Percentiles rank a stretch among this genome's conserved stretches.
phyloP scores from a whole-genome alignment of 1,284 basidiomycete species.

The Bondarzewia mesenterica region DNA sequence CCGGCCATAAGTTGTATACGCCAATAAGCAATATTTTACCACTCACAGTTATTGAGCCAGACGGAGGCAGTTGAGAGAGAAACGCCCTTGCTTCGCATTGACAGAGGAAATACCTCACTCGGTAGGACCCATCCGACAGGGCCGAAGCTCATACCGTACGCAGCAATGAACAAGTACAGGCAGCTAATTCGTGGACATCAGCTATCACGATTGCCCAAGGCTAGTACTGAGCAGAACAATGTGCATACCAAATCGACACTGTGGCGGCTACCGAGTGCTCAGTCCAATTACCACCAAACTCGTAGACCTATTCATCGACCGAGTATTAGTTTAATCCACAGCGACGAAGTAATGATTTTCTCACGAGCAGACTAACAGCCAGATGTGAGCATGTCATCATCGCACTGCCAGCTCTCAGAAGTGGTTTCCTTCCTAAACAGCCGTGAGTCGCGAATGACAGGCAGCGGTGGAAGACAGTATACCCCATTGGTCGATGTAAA shows the following conservation, averaged over 20 bases:
- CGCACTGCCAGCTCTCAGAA: slow-evolving; percentile 60
- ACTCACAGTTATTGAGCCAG: slow-evolving; percentile 74
- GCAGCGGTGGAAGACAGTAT: slow-evolving; percentile 12
- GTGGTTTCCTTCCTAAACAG: slow-evolving; percentile 47
- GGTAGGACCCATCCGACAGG: slow-evolving; percentile 83
- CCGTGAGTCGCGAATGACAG: background rate
- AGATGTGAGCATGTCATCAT: slow-evolving; percentile 71
- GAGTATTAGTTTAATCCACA: background rate
- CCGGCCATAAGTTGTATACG: background rate
- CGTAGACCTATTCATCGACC: slow-evolving; percentile 31
- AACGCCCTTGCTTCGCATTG: slow-evolving; percentile 79
- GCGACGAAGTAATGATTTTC: slow-evolving; percentile 3
- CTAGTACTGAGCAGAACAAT: slow-evolving; percentile 8
- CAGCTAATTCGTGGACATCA: slow-evolving; percentile 39
- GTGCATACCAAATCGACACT: slow-evolving; percentile 52
- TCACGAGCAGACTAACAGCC: slow-evolving; percentile 58
- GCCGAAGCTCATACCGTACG: slow-evolving; percentile 79
- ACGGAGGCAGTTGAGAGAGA: slow-evolving; percentile 79
- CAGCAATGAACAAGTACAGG: slow-evolving; percentile 73
- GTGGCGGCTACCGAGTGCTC: slow-evolving; percentile 51
- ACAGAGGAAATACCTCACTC: slow-evolving; percentile 81
- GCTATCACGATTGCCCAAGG: slow-evolving; percentile 15
- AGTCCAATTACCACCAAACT: slow-evolving; percentile 47
- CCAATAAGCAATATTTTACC: background rate
- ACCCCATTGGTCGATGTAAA: slow-evolving; percentile 70